Evolutionary conservation across 2,329 filamentous ascomycete species (phyloP).

Genomic region (Pseudopithomyces maydicus): DNA sequence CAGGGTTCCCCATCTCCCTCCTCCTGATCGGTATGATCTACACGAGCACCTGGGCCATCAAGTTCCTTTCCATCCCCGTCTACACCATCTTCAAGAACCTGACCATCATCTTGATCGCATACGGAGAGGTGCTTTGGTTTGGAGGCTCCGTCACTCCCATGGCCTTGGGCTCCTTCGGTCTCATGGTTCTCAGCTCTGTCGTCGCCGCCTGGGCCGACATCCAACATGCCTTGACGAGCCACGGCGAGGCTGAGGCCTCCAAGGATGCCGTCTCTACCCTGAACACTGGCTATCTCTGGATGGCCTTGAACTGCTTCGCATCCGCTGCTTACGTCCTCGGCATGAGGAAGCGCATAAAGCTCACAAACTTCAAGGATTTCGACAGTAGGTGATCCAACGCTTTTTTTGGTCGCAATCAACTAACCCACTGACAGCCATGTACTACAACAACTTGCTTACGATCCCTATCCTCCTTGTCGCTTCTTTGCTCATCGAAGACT

Average conservation of each 20-base stretch:
- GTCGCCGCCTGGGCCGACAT: constrained; percentile 98
- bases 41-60: constrained; percentile 91
- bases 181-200: constrained; percentile 95
- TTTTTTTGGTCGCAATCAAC: constrained; percentile 17
- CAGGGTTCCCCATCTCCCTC: constrained; percentile 95
- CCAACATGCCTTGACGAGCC: constrained; percentile 75
- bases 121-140: constrained; percentile 98
- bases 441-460: constrained; percentile 98
- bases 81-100: constrained; percentile 99
- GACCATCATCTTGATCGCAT: constrained; percentile 98
- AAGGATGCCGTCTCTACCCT: constrained; percentile 82
- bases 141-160: constrained; percentile 88
- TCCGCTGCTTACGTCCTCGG: constrained; percentile 86
- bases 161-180: constrained; percentile 87
- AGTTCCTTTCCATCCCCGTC: constrained; percentile 95
- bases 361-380: constrained; percentile 99
- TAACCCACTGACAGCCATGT: constrained; percentile 74
- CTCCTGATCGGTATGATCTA: constrained; percentile 99
- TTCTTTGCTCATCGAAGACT: constrained; percentile 87
- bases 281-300: constrained; percentile 96
- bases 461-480: constrained; percentile 87
- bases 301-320: constrained; percentile 95
- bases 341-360: constrained; percentile 98
- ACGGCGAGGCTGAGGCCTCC: constrained; percentile 59
- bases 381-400: constrained; percentile 74